Evolutionary conservation across 768 basidiomycete genomes (phyloP), one percentile per base, ranked within the genome.

Genomic region (Porphyrellus cyaneotinctus): DNA sequence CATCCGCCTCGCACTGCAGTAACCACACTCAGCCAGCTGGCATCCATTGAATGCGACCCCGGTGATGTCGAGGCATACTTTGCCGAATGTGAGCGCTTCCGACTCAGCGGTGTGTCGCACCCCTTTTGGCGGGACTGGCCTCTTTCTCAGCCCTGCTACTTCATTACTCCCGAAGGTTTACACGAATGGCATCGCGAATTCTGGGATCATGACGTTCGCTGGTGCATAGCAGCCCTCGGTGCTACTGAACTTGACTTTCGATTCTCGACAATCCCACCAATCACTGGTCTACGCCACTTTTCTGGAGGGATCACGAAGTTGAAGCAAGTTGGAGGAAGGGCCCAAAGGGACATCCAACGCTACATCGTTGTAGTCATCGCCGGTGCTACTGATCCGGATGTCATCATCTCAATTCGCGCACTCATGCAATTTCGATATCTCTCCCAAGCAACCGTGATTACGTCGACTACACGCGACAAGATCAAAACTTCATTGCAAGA

Each of bases 271-370:
- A 10, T 46, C 17, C 45, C 45, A 10, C 7, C 0, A 4, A 24
- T 52, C 24, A 51, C 42, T n/a, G 72, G 73, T 4, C 70, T 66
- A 43, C 57, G 66, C 18, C 74, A 75, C 31, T 77, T 75, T 47
- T 46, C 59, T 8, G 61, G 65, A 14, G 72, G 76, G 0, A 71
- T 78, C 15, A 72, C 70, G 6, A 57, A 59, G 9, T 43, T 78
- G 18, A 76, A 76, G 43, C 76, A 78, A 47, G 70, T 74, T 0
- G 71, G 74, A 8, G 72, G 75, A 2, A 31, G 64, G 8, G 70
- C 71, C n/a, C 70, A 76, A 46, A 48, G 70, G 1, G 67, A 78
- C 20, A 61, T 77, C 2, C 66, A 77, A 55, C 51, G 56, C 8
- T 70, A 67, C 47, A 49, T 78, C 3, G 41, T 78, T 14, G 23